phyloP scores from a whole-genome alignment of 176 grass and related monocot genomes.

The Hordeum marinum region DNA sequence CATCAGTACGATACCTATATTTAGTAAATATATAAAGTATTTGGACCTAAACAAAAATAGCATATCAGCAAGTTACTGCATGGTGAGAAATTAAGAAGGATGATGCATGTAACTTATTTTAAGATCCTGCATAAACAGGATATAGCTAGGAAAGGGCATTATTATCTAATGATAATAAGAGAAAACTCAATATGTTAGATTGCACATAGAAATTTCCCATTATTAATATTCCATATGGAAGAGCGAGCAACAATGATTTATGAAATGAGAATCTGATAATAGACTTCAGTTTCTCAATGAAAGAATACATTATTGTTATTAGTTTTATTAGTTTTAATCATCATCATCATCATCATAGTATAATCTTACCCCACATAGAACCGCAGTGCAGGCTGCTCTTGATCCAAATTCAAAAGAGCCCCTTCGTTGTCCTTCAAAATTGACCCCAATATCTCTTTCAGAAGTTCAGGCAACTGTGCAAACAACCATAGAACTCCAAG shows the following conservation, averaged over 20 bases:
- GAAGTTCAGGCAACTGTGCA: conserved; percentile 95
- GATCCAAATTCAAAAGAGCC: conserved; percentile 97
- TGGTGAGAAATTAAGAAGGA: background rate
- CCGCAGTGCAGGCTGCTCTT: conserved; percentile 95
- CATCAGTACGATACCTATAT: background rate
- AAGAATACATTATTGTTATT: background rate
- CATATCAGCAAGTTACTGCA: background rate
- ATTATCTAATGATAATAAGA: background rate
- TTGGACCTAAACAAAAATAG: background rate
- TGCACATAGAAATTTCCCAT: background rate
- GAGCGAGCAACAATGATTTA: conserved; percentile 1
- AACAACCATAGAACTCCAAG: conserved; percentile 99
- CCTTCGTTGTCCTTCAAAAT: conserved; percentile 99
- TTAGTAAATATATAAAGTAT: background rate
- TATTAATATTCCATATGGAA: background rate
- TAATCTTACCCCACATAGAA: conserved; percentile 94
- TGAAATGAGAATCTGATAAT: conserved; percentile 3
- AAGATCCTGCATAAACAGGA: background rate
- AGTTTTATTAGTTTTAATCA: no score
- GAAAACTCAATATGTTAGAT: background rate
- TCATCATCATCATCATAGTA: background rate
- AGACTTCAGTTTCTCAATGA: background rate
- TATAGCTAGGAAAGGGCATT: background rate
- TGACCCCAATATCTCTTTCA: conserved; percentile 96
- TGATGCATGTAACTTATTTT: background rate